Evolutionary conservation across 2,329 filamentous ascomycete species (phyloP), one percentile per base, ranked within the genome.

Genomic region (Bipolaris victoriae): DNA sequence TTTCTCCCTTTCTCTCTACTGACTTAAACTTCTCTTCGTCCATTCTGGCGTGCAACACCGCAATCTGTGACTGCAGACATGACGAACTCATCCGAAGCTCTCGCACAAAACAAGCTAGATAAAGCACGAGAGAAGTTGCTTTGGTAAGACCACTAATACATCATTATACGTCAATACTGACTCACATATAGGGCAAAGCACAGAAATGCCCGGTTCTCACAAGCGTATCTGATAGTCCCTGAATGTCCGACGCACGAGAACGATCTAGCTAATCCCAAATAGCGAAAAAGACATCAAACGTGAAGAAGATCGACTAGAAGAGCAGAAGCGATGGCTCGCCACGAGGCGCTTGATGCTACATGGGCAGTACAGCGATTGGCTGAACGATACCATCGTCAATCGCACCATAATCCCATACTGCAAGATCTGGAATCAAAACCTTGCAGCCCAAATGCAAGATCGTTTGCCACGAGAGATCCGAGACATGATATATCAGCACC

Each of bases 351-450:
- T 43, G 20, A 49, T 55, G 52, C 24, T 47, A 18, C 16, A 24
- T 29, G 49, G 55, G 1, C 55, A 52, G 24, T 39, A 49, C 7
- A 39, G 29, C 13, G 44, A 52, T 15, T 57, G 55, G 49, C 20
- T 57, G 13, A 48, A 48, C n/a, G 35, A 50, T 6, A 31, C 22
- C 7, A 18, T 50, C 7, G 18, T 35, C 26, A 7, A 41, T 7
- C 4, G 16, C 24, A 50, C 46, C 13, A 50, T 58, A n/a, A 22
- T 58, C 6, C 40, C 55, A 11, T 54, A 50, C 16, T 52, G 33
- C 35, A 37, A 43, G 26, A 26, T 26, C 22, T 57, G 54, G 54
- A 52, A 52, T 26, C 26, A 18, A 11, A 16, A 48, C 24, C 24
- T 57, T 35, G 49, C 54, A 6, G 6, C 15, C 7, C 13, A 44